These are phyloP conservation scores for Coprinellus micaceus DNA, from an alignment of 768 basidiomycete genomes.

Conservation along the genomic window DNA sequence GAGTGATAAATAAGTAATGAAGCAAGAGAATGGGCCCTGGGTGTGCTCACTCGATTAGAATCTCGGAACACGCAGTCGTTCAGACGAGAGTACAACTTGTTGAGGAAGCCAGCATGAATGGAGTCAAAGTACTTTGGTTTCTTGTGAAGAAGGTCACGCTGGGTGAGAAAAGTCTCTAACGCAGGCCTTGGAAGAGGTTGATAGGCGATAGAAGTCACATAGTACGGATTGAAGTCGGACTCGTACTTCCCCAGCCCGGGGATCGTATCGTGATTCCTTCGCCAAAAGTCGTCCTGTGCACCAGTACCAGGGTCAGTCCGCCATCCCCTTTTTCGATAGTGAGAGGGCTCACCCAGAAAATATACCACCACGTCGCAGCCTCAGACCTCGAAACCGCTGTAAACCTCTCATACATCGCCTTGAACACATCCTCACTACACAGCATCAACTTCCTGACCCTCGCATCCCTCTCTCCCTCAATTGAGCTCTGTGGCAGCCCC, in stretches of 20 bases:
- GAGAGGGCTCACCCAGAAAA: constrained; percentile 61
- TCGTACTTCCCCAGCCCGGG: constrained; percentile 43
- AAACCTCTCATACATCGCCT: constrained; percentile 51
- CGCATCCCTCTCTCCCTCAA: constrained; percentile 49
- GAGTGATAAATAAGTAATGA: not conserved
- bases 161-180: constrained; percentile 60
- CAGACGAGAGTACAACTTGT: constrained; percentile 67
- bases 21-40: not conserved
- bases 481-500: constrained; percentile 41
- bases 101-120: constrained; percentile 63
- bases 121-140: constrained; percentile 42
- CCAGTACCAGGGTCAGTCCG: not conserved
- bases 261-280: constrained; percentile 62
- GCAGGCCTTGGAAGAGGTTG: constrained; percentile 60
- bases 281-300: constrained; percentile 69
- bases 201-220: constrained; percentile 69
- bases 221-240: constrained; percentile 68
- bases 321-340: not conserved
- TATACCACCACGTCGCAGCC: constrained; percentile 70
- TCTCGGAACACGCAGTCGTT: constrained; percentile 62
- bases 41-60: constrained; percentile 43
- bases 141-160: constrained; percentile 55
- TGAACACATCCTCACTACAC: constrained; percentile 42
- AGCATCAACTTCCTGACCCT: constrained; percentile 52
- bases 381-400: constrained; percentile 44